Conservation (phyloP, 2,329 filamentous ascomycete species). For the Allantophomopsis cytisporea region DNA sequence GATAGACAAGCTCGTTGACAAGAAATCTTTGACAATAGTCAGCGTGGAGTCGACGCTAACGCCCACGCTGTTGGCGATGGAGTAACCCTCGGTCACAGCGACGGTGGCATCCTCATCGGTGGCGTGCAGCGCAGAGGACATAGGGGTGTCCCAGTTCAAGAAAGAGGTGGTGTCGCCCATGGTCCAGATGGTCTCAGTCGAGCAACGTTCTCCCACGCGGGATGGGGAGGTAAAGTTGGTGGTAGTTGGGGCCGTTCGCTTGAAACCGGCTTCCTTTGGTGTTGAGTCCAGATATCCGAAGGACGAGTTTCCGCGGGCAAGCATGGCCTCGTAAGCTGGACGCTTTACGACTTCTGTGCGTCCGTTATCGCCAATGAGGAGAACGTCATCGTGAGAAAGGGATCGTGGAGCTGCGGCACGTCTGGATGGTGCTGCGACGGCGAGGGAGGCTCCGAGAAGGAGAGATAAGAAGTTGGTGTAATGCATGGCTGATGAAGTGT, state of each 20-base stretch:
- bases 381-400: conserved; percentile 12
- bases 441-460: conserved; percentile 3
- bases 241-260: neutral
- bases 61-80: conserved; percentile 18
- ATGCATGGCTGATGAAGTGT: neutral
- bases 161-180: conserved; percentile 15
- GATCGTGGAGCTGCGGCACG: conserved; percentile 1
- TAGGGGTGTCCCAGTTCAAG: conserved; percentile 24
- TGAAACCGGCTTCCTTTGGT: conserved; percentile 1
- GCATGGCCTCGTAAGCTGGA: conserved; percentile 7
- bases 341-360: conserved; percentile 13
- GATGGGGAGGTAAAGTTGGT: conserved; percentile 1
- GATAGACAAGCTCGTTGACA: conserved; percentile 12
- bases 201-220: conserved; percentile 5
- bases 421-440: conserved; percentile 1
- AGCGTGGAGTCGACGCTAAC: conserved; percentile 10
- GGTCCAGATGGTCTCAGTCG: conserved; percentile 10
- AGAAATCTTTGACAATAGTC: conserved; percentile 14
- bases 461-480: conserved; percentile 2
- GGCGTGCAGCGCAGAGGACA: conserved; percentile 21
- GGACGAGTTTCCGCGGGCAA: neutral
- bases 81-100: conserved; percentile 19
- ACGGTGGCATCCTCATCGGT: conserved; percentile 16
- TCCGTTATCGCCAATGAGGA: conserved; percentile 13
- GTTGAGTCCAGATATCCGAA: conserved; percentile 5